A percentile compares a stretch with the other conserved stretches of the same genome.
phyloP scores from a whole-genome alignment of 257 asterid genomes.

The Solanum chiquidenum region DNA sequence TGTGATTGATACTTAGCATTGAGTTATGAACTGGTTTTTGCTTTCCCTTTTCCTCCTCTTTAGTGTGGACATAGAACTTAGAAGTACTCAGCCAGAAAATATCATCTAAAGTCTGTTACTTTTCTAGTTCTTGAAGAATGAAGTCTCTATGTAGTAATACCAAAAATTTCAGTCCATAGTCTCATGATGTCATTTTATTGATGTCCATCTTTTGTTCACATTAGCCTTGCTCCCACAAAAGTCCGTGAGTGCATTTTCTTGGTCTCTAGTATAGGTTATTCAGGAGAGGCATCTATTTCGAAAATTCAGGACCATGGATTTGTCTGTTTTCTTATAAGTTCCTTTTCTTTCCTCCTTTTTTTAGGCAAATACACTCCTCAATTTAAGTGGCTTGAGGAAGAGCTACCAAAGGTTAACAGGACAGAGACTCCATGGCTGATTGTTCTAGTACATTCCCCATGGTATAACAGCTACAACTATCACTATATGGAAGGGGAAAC shows the following conservation, averaged over 20 bases:
- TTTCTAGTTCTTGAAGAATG: not conserved
- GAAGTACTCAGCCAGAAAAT: not conserved
- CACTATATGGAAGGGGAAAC: slow-evolving; percentile 96
- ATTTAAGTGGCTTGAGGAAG: slow-evolving; percentile 51
- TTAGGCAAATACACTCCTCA: slow-evolving; percentile 87
- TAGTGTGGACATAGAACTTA: not conserved
- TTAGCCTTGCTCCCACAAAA: not conserved
- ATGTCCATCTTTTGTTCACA: not conserved
- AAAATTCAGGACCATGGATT: not conserved
- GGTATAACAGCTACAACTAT: slow-evolving; percentile 83
- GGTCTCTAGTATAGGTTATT: not conserved
- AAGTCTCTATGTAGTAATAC: not conserved
- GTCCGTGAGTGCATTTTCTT: not conserved
- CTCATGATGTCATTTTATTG: not conserved
- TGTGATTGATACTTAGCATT: not conserved
- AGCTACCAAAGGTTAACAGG: slow-evolving; percentile 70
- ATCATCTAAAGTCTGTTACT: not conserved
- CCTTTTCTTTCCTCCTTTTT: not conserved
- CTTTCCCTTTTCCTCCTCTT: not conserved
- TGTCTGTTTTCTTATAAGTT: not conserved
- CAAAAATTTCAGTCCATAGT: not conserved
- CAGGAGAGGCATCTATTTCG: not conserved
- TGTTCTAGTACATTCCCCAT: slow-evolving; percentile 79
- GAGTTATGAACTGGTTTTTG: not conserved
- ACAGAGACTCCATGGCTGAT: slow-evolving; percentile 86